Base-by-base conservation (phyloP, 176 grass and related monocot genomes). In the Chloris gayana region DNA sequence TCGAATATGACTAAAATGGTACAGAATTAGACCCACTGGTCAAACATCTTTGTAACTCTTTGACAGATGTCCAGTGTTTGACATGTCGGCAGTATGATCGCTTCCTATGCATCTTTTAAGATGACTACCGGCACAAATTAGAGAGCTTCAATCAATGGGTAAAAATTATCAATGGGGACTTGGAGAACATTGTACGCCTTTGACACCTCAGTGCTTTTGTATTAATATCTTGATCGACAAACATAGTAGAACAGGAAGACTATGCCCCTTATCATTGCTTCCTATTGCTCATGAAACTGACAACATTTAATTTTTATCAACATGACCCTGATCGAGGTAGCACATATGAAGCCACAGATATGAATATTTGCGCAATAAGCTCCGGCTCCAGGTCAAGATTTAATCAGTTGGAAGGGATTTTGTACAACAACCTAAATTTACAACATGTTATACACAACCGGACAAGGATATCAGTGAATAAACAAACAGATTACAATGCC, bases 361-460 rank as follows among this genome's bases (percentile, higher is more conserved):
- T 15, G 14, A 47, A 14, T 54, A 22, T 22, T 58, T 8, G 8
- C 7, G 50, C 19, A 21, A 24, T 7, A 60, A 11, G 25, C 10
- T 14, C n/a, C 57, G 27, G 57, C 9, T 69, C 35, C 66, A 42
- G 35, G 15, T 11, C n/a, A 69, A 69, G 37, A 9, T 69, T 42
- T 12, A 7, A 4, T 44, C 37, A 44, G 37, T 44, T 25, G 35
- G 22, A 46, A 26, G n/a, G 3, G 42, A 14, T 64, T 25, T 77
- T 76, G 66, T 22, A 54, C 73, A 35, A 13, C 73, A 71, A 14
- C 14, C 32, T 65, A 34, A 72, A 76, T 61, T 42, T 82, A 82
- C 72, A 76, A 75, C 64, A 33, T 25, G 42, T 47, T 31, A 25
- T 66, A 45, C 35, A 27, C 25, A n/a, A 10, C 45, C 29, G 24